phyloP scores from a whole-genome alignment of 2,329 filamentous ascomycete species.

The Fusarium falciforme region DNA sequence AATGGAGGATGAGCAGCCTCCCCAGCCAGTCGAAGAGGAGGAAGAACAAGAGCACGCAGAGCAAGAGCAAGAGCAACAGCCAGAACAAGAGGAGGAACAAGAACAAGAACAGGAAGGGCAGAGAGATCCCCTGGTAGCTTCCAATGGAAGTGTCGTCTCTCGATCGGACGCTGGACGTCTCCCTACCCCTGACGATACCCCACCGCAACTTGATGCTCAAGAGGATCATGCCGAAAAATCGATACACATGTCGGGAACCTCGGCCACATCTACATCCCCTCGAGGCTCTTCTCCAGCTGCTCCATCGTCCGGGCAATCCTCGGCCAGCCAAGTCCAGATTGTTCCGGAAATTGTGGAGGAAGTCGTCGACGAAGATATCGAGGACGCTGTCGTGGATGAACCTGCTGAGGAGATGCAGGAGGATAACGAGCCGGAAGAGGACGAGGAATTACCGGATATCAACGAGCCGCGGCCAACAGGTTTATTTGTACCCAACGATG shows the following conservation, averaged over 20 bases:
- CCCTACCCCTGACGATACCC: slow-evolving; percentile 65
- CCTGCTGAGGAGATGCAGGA: slow-evolving; percentile 14
- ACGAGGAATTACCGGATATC: slow-evolving; percentile 19
- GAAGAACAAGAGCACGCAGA: slow-evolving; percentile 7
- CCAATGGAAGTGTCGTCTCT: slow-evolving; percentile 48
- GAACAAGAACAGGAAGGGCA: slow-evolving; percentile 19
- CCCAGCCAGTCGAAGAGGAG: slow-evolving; percentile 12
- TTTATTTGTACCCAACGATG: slow-evolving; percentile 21
- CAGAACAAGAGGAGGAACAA: slow-evolving; percentile 18
- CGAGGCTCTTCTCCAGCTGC: slow-evolving; percentile 10
- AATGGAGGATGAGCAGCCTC: slow-evolving; percentile 20
- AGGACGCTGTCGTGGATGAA: slow-evolving; percentile 26
- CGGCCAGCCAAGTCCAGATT: slow-evolving; percentile 6
- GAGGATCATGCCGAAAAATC: slow-evolving; percentile 37
- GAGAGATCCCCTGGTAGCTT: slow-evolving; percentile 28
- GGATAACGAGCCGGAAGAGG: slow-evolving; percentile 15
- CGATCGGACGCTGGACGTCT: slow-evolving; percentile 58
- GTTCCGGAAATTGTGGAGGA: slow-evolving; percentile 29
- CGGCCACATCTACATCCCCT: slow-evolving; percentile 10
- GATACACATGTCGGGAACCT: slow-evolving; percentile 18
- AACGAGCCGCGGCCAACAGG: slow-evolving; percentile 18
- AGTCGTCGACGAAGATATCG: slow-evolving; percentile 27
- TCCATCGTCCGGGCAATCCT: neutral
- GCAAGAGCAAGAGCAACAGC: slow-evolving; percentile 24
- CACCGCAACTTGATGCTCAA: slow-evolving; percentile 50